Evolutionary conservation across 257 asterid genomes (phyloP), one percentile per base, ranked within the genome.

Genomic region (Solanum stenotomum): DNA sequence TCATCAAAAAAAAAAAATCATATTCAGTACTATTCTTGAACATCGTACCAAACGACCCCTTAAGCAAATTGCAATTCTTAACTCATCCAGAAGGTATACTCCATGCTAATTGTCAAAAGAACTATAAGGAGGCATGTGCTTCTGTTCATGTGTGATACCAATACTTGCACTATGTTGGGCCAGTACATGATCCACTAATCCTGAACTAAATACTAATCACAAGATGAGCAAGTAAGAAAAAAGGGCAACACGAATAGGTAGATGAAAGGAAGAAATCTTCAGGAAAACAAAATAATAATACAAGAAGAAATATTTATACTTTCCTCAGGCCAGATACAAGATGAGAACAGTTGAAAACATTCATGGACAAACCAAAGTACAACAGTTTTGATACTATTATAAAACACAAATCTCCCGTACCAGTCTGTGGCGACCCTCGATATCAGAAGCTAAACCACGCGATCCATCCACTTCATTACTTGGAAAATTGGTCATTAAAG

Each of bases 361-460:
- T 59, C 78, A 85, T 56, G 38, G 86, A 81, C 67, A 34, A 87
- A 72, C 27, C 68, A 72, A 75, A 86, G 82, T 42, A 84, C 15
- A 70, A 90, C 44, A 10, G 59, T 86, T 37, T 61, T 27, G 29
- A 81, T 81, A 16, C 68, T 29, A 81, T 59, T 81, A 46, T 42
- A 56, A 82, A 42, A 86, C 42, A 76, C 87, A 86, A 89, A 87
- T 88, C 87, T 87, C 89, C 23, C 90, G 37, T 91, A 94, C 95
- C 94, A 95, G 91, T 90, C 98, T 95, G 49, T 94, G 96, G 85
- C 98, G 93, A 87, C 96, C 93, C 89, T 94, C 97, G 52, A 92
- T 16, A 86, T 86, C 95, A 85, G 95, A 93, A 85, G 97, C 92
- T 75, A 91, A 84, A 86, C 95, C 93, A 90, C 91, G 96, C 96